Base-by-base conservation (phyloP, 139 green algal species). In the Chlorella sp. region DNA sequence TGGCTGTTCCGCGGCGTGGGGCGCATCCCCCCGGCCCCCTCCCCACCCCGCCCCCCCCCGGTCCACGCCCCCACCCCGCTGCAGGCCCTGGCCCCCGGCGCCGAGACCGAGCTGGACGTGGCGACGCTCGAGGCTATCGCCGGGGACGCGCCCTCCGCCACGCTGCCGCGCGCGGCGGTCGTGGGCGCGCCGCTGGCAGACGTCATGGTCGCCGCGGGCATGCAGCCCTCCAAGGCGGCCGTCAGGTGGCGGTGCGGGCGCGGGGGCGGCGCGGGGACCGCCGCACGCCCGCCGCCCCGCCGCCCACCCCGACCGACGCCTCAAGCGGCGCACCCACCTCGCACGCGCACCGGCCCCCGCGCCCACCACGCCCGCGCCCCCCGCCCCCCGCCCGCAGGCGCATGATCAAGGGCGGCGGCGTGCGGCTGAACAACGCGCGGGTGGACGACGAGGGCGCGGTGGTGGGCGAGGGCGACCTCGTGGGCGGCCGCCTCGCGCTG, bases 401-500 rank as follows among this genome's bases (percentile, higher is more conserved):
- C 31, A 79, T 93, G 65, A 87, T 95, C 66, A 86, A 94, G 89
- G 89, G 88, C 27, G 95, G 95, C 2, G 95, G 95, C 31, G 87
- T 97, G 63, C 88, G 93, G 42, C 45, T 98, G 27, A 99, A 99
- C 89, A 99, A 99, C 74, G 76, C 74, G 23, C 93, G 90, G 71
- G 87, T 98, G 42, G 67, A 80, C 0, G 91, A 95, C 27, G 91
- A 93, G 81, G 36, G 74, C 40, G 60, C 82, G 17, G 65, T 78
- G 23, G 58, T 98, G 46, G 19, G 40, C 23, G 83, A 90, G 33
- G 74, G 51, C 0, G 91, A 98, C 77, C 66, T 98, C 1, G 90
- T 99, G 29, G 96, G 96, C 0, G 94, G 89, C 1, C 86, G 84
- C 15, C 83, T 99, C 81, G 56, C 98, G 75, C 89, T 99, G 65